Evolutionary conservation across 805 yeast species (phyloP).

Genomic region (Sungouiozyma intestinalis): DNA sequence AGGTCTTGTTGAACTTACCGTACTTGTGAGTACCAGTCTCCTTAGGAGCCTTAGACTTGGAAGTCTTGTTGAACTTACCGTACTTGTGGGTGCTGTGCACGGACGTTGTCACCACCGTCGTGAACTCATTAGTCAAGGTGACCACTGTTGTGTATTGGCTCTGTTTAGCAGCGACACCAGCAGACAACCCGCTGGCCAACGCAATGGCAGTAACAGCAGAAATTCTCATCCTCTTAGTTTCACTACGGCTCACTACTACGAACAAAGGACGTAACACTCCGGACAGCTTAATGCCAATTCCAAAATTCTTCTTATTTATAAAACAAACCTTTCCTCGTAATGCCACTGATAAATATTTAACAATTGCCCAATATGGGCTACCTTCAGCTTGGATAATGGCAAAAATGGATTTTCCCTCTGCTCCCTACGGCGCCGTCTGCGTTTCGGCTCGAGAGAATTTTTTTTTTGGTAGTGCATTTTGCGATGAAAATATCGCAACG

Average conservation of each 20-base stretch:
- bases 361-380: not conserved
- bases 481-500: not conserved
- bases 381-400: not conserved
- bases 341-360: not conserved
- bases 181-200: constrained; percentile 30
- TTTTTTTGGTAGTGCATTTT: not conserved
- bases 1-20: constrained; percentile 42
- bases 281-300: too few species aligned
- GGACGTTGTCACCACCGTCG: constrained; percentile 20
- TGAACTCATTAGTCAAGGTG: constrained; percentile 18
- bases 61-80: constrained; percentile 40
- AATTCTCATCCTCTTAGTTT: constrained; percentile 31
- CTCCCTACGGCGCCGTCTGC: not conserved
- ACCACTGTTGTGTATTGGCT: constrained; percentile 8
- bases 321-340: too few species aligned
- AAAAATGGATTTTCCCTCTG: not conserved
- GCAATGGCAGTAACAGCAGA: constrained; percentile 33
- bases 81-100: constrained; percentile 39
- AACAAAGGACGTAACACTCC: not conserved
- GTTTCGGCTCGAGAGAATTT: not conserved
- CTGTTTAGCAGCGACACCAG: constrained; percentile 19
- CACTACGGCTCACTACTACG: not conserved
- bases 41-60: constrained; percentile 24
- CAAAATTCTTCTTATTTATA: too few species aligned
- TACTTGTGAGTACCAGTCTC: constrained; percentile 44